Evolutionary conservation across 441 rosid genomes (phyloP), one percentile per base, ranked within the genome.

Genomic region (Populus hybrid): DNA sequence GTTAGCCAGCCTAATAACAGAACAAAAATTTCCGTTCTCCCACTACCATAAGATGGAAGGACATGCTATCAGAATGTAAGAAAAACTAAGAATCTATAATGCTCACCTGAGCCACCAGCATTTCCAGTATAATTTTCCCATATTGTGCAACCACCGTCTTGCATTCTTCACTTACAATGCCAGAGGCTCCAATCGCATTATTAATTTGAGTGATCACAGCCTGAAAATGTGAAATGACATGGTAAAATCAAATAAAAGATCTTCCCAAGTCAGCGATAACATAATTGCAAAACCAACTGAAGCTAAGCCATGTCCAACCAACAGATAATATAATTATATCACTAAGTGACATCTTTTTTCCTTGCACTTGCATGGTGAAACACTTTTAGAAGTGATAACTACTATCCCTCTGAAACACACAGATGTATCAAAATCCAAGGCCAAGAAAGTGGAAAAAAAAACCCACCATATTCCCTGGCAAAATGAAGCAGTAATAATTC

Each of bases 141-240:
- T 93, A 88, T 66, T 88, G 83, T 9, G 87, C 74, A 80, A 91
- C 92, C 40, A 93, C 84, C 18, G 87, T 76, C 86, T 89, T 92
- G 86, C 98, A 93, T 76, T 93, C 90, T 81, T 92, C 91, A 83
- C 94, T 92, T 68, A 86, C 87, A 75, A 89, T 80, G 69, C 98
- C 98, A 24, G 92, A 63, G 74, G 97, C 97, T 83, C 97, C 98
- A 80, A 93, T 93, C 12, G 95, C 97, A 76, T 89, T 91, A 82
- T 93, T 92, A 72, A 93, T 89, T 86, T 92, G 88, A 74, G 92
- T 78, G 68, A 93, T 80, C 45, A 92, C 86, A 56, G 91, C 69
- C 98, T 89, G 86, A 61, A 76, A 45, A 66, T 26, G 21, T 29
- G 36, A 74, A 71, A 80, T 26, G 23, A 77, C 35, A 63, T 2